Percentiles rank a stretch among this genome's conserved stretches.
These are phyloP conservation scores for Polytrichum commune DNA, from an alignment of 225 moss, liverwort and hornwort species.

Conservation along the genomic window DNA sequence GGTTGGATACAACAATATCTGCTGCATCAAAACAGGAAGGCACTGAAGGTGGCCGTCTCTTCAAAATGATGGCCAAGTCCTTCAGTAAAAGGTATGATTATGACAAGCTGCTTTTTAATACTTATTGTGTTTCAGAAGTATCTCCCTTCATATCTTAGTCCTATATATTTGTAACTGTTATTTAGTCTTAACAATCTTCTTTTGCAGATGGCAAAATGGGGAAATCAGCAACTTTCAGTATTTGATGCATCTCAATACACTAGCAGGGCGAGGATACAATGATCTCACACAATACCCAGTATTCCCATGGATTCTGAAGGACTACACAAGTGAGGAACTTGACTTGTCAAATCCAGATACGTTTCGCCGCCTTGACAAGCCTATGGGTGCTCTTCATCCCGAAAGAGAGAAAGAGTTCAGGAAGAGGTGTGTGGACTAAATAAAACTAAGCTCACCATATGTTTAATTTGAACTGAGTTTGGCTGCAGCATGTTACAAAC, in stretches of 20 bases:
- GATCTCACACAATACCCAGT: conserved; percentile 97
- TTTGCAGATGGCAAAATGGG: conserved; percentile 79
- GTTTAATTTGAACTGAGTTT: no score
- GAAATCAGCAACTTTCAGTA: conserved; percentile 97
- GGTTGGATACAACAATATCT: conserved; percentile 87
- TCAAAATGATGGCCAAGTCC: conserved; percentile 91
- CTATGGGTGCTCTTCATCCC: conserved; percentile 85
- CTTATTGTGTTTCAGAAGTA: no score
- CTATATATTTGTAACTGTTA: no score
- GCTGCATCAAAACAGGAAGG: conserved; percentile 83
- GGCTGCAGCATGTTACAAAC: no score
- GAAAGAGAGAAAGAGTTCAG: conserved; percentile 88
- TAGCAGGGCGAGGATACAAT: conserved; percentile 92
- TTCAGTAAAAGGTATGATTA: conserved; percentile 72
- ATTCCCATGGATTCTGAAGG: conserved; percentile 87
- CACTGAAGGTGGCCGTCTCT: conserved; percentile 80
- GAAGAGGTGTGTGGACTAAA: conserved; percentile 52
- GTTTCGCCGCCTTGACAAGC: conserved; percentile 84
- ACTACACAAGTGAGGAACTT: conserved; percentile 71
- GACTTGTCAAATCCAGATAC: conserved; percentile 74
- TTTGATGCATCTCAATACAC: conserved; percentile 90
- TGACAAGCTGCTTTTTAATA: no score
- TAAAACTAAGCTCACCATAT: background rate
- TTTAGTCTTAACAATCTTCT: no score
- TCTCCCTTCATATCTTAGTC: no score